A percentile compares a stretch with the other conserved stretches of the same genome.
Evolutionary conservation across 352 stramenopile genomes (phyloP).

Genomic region (Thraustochytrium striatum): DNA sequence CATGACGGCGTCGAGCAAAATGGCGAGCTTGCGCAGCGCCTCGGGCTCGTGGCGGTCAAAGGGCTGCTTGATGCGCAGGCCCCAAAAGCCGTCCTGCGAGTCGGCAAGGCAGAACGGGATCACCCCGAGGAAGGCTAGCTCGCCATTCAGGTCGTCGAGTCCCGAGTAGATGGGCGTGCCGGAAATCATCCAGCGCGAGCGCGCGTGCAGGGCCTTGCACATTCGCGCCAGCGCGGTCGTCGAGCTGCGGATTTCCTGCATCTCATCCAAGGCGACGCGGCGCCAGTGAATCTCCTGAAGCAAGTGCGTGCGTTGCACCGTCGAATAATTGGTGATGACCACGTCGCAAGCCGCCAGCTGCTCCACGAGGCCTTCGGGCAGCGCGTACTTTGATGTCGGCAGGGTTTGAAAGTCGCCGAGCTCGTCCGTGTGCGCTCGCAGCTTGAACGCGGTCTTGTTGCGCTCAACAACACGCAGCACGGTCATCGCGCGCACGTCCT

Average conservation of each 20-base stretch:
- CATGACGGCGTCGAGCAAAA: conserved; percentile 22
- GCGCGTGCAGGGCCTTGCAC: conserved; percentile 52
- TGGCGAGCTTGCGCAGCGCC: neutral
- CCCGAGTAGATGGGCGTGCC: conserved; percentile 61
- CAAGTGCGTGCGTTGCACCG: conserved; percentile 44
- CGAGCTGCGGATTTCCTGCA: conserved; percentile 59
- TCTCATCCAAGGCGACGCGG: conserved; percentile 61
- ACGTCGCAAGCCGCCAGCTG: conserved; percentile 6
- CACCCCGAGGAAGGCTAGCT: conserved; percentile 60
- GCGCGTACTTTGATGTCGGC: neutral
- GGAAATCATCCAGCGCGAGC: conserved; percentile 60
- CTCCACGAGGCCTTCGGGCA: neutral
- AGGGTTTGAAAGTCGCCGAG: neutral
- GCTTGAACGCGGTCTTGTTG: neutral
- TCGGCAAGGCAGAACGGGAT: conserved; percentile 52
- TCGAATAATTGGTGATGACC: conserved; percentile 14
- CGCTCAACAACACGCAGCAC: neutral
- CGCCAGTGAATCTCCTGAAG: conserved; percentile 54
- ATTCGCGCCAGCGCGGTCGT: conserved; percentile 56
- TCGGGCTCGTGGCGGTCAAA: neutral
- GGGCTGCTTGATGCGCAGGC: neutral
- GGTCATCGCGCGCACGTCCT: neutral
- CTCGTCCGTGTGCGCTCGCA: neutral
- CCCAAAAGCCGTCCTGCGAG: conserved; percentile 11
- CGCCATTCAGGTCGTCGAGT: conserved; percentile 59